Evolutionary conservation across 441 rosid genomes (phyloP), one percentile per base, ranked within the genome.

Genomic region (Melastoma candidum): DNA sequence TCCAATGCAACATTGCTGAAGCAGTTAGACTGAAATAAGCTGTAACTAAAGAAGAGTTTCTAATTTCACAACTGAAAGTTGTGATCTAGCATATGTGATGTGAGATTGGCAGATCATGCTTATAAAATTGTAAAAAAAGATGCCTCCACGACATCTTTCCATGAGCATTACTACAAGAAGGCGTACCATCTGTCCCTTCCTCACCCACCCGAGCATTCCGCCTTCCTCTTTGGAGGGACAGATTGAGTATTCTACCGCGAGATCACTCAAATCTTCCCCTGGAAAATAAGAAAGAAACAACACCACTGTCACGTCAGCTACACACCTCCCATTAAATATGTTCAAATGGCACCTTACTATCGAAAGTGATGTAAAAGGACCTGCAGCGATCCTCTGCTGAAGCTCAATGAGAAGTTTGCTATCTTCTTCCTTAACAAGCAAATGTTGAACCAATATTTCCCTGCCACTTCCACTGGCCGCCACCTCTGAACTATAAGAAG

Each of bases 171-270:
- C 41, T 3, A 32, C 41, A 32, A 32, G 41, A 32, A 32, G 41
- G 60, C 71, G 12, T 72, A 85, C 93, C 95, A 89, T 82, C 76
- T 85, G 90, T 46, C 97, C 97, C 69, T 70, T 65, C 63, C 71
- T 77, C 36, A 89, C 86, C 95, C 97, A 85, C 29, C 97, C 95
- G 68, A 89, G 97, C 77, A 89, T 78, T 63, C 95, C 97, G 2
- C 88, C 93, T 17, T 79, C 81, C 53, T 72, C 59, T 65, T 82
- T 89, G 56, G 97, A 85, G 49, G 90, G 95, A 67, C 97, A 89
- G 29, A 80, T 72, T 8, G 95, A 89, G 74, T 82, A 68, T 55
- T 85, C 88, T 27, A 65, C 77, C 0, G 95, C 95, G 60, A 89
- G 93, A 56, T 89, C 93, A 67, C 86, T 77, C 77, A 89, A 71